phyloP scores from a whole-genome alignment of 192 early-diverging fungal genomes.

The Bifiguratus adelaidae region DNA sequence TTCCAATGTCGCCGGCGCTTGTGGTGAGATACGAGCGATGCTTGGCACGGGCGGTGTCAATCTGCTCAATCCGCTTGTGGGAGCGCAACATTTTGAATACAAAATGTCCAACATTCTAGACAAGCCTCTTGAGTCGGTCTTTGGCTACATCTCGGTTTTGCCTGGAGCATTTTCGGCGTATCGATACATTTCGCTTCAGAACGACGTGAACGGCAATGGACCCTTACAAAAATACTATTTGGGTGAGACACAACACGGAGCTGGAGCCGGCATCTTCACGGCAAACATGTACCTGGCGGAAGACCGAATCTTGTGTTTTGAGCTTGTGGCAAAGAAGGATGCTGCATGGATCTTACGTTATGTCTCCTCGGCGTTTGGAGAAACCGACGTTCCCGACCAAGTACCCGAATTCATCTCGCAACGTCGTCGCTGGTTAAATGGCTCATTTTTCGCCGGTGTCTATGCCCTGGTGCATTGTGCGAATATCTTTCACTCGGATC shows the following conservation, averaged over 20 bases:
- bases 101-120: slow-evolving; percentile 69
- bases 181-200: slow-evolving; percentile 57
- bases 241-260: slow-evolving; percentile 56
- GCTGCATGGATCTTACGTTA: slow-evolving; percentile 59
- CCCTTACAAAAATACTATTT: slow-evolving; percentile 68
- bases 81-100: slow-evolving; percentile 79
- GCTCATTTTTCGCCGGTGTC: slow-evolving; percentile 67
- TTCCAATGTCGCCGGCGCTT: slow-evolving; percentile 66
- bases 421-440: slow-evolving; percentile 74
- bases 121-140: slow-evolving; percentile 70
- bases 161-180: slow-evolving; percentile 81
- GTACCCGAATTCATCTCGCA: slow-evolving; percentile 72
- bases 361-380: slow-evolving; percentile 58
- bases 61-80: slow-evolving; percentile 65
- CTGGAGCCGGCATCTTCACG: slow-evolving; percentile 49
- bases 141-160: slow-evolving; percentile 77
- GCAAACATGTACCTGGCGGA: slow-evolving; percentile 59
- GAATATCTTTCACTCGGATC: slow-evolving; percentile 41
- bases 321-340: slow-evolving; percentile 63
- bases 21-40: slow-evolving; percentile 73
- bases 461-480: slow-evolving; percentile 48
- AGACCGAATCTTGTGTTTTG: slow-evolving; percentile 76
- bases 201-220: slow-evolving; percentile 34
- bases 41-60: slow-evolving; percentile 39
- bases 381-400: slow-evolving; percentile 70